Evolutionary conservation across 2,329 filamentous ascomycete species (phyloP).

Genomic region (Phyllosticta capitalensis): DNA sequence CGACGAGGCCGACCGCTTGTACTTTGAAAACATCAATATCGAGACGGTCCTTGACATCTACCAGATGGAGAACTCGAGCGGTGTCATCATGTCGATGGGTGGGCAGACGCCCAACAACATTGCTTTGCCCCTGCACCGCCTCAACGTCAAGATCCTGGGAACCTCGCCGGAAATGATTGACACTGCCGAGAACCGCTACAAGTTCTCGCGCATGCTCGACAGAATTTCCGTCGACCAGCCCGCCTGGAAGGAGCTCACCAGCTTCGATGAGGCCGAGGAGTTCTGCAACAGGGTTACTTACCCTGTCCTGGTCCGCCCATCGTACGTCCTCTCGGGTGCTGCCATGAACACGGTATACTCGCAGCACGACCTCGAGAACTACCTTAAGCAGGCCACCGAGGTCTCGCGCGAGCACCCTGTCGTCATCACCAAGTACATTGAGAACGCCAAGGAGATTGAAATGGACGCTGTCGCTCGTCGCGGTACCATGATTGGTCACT

Average conservation of each 20-base stretch:
- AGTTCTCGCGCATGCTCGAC: conserved; percentile 97
- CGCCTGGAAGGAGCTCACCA: conserved; percentile 95
- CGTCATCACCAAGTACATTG: conserved; percentile 98
- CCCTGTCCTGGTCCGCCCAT: conserved; percentile 88
- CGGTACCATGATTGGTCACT: conserved; percentile 84
- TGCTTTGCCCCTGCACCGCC: conserved; percentile 74
- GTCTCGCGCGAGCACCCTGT: conserved; percentile 94
- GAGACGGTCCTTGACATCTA: conserved; percentile 93
- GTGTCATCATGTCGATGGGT: conserved; percentile 91
- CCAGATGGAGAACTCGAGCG: conserved; percentile 69
- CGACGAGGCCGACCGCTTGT: conserved; percentile 86
- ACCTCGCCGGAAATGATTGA: conserved; percentile 99
- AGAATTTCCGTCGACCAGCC: conserved; percentile 92
- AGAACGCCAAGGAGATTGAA: conserved; percentile 98
- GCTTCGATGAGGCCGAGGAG: conserved; percentile 75
- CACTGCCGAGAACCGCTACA: conserved; percentile 92
- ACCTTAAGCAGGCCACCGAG: conserved; percentile 81
- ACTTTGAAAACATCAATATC: conserved; percentile 91
- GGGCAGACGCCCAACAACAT: conserved; percentile 98
- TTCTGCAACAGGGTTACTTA: conserved; percentile 89
- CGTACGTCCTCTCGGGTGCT: conserved; percentile 91
- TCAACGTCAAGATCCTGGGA: conserved; percentile 85
- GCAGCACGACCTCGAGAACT: conserved; percentile 79
- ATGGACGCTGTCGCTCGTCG: conserved; percentile 96
- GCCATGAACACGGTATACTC: conserved; percentile 99